Evolutionary conservation across 305 asterid genomes (phyloP).

Genomic region (Fraxinus dipetala): DNA sequence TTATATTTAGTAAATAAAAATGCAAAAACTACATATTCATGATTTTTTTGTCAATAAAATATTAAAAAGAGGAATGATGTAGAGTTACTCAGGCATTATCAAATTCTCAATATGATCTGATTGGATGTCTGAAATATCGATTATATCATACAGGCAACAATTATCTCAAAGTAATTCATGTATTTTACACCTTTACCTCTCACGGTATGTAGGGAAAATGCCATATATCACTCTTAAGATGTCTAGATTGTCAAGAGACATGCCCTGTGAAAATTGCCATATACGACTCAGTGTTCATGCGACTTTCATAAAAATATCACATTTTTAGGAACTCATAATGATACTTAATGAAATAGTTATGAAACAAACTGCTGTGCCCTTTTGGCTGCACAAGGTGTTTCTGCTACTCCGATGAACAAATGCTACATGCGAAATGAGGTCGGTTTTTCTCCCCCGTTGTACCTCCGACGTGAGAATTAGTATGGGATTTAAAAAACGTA

Average conservation of each 20-base stretch:
- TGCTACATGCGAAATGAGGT: neutral
- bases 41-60: neutral
- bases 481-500: neutral
- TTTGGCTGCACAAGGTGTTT: neutral
- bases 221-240: constrained; percentile 84
- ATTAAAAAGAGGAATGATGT: neutral
- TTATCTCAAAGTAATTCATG: constrained; percentile 5
- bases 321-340: neutral
- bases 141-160: neutral
- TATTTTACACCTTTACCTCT: constrained; percentile 50
- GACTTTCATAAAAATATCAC: neutral
- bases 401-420: neutral
- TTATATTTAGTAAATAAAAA: neutral
- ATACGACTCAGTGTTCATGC: neutral
- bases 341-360: neutral
- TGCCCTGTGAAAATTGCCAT: constrained; percentile 42
- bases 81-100: neutral
- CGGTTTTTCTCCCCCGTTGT: neutral
- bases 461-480: neutral
- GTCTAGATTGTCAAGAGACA: constrained; percentile 60
- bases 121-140: neutral
- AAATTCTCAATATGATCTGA: neutral
- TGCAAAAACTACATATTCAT: neutral
- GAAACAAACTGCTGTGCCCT: neutral
- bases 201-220: constrained; percentile 88